phyloP scores from a whole-genome alignment of 805 yeast species.

The Yamadazyma paraphyllophila region DNA sequence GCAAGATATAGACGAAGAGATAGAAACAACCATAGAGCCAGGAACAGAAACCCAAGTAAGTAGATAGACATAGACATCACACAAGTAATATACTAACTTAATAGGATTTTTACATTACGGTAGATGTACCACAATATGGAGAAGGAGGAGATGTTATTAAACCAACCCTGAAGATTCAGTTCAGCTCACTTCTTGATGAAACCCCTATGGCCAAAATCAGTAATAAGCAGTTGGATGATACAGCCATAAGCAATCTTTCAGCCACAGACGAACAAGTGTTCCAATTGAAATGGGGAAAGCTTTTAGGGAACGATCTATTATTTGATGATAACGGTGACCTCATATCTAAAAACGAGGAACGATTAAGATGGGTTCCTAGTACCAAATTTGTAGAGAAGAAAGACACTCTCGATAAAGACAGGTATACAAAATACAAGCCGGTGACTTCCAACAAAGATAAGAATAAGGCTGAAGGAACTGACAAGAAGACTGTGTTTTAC shows the following conservation, averaged over 20 bases:
- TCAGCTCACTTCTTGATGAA: constrained; percentile 31
- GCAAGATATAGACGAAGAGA: neutral
- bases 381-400: constrained; percentile 23
- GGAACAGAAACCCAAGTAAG: constrained; percentile 24
- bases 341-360: constrained; percentile 40
- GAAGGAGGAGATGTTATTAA: constrained; percentile 23
- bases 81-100: constrained; percentile 21
- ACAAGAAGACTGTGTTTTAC: constrained; percentile 10
- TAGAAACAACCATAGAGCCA: constrained; percentile 18
- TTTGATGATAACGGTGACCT: constrained; percentile 44
- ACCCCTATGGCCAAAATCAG: constrained; percentile 38
- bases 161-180: constrained; percentile 41
- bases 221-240: constrained; percentile 25
- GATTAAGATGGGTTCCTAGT: constrained; percentile 28
- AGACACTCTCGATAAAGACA: constrained; percentile 9
- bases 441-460: no score
- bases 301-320: constrained; percentile 70
- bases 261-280: constrained; percentile 50
- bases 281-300: constrained; percentile 71
- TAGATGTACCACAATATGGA: constrained; percentile 30
- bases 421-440: no score
- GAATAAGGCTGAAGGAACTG: constrained; percentile 4
- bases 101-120: constrained; percentile 34
- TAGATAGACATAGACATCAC: constrained; percentile 13
- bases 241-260: constrained; percentile 26